Evolutionary conservation across 2,329 filamentous ascomycete species (phyloP).

Genomic region (Xylaria sp.): DNA sequence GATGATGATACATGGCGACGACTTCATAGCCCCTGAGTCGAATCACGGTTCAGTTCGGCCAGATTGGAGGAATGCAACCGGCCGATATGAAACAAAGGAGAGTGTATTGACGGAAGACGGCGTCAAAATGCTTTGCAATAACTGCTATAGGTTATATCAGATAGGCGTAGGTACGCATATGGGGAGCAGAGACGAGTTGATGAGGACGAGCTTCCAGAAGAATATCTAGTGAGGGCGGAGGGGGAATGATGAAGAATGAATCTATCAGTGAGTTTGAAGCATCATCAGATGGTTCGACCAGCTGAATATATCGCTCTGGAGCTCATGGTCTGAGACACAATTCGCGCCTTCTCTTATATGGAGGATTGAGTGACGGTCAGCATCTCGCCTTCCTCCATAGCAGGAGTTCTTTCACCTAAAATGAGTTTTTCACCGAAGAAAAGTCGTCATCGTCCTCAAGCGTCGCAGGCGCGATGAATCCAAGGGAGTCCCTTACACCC

Average conservation of each 20-base stretch:
- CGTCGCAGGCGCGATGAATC: not conserved
- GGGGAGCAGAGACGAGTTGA: not conserved
- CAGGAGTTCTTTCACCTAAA: too few species aligned
- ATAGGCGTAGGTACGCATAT: not conserved
- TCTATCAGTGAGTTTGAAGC: not conserved
- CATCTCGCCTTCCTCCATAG: not conserved
- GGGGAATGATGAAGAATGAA: not conserved
- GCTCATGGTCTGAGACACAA: not conserved
- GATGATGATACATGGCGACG: constrained; percentile 18
- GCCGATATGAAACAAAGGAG: constrained; percentile 12
- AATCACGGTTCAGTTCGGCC: constrained; percentile 9
- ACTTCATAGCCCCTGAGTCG: constrained; percentile 18
- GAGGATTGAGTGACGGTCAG: not conserved
- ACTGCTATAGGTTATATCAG: constrained; percentile 14
- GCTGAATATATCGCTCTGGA: not conserved
- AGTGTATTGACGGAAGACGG: constrained; percentile 14
- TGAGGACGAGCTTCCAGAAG: not conserved
- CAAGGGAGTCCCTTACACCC: not conserved
- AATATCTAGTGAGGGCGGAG: not conserved
- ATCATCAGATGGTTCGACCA: not conserved
- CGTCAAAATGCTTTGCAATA: constrained; percentile 21
- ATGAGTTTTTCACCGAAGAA: not conserved
- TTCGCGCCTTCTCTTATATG: not conserved
- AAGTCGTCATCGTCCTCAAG: not conserved
- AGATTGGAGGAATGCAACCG: constrained; percentile 16